Conservation (phyloP, 2,329 filamentous ascomycete genomes). For the Fusarium piperis region DNA sequence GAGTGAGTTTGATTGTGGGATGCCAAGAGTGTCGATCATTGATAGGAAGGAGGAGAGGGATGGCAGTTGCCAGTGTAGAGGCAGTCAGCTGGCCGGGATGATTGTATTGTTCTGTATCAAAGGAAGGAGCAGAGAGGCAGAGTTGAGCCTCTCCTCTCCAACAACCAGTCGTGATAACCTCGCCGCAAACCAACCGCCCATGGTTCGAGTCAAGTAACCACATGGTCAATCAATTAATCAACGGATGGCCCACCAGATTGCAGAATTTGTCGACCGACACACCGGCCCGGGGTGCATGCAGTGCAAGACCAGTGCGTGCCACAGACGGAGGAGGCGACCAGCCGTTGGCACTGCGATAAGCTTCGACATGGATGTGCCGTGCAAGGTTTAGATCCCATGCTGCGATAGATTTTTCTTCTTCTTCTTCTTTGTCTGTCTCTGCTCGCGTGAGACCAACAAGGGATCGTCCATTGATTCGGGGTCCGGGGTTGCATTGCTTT, state of each 20-base stretch:
- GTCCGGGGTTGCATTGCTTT: neutral
- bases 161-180: neutral
- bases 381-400: neutral
- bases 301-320: neutral
- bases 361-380: neutral
- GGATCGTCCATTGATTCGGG: slow-evolving; percentile 1
- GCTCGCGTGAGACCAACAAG: slow-evolving; percentile 5
- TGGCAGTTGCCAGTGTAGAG: neutral
- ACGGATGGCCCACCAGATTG: neutral
- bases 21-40: neutral
- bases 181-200: neutral
- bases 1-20: neutral
- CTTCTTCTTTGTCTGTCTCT: neutral
- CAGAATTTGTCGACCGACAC: neutral
- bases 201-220: neutral
- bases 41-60: neutral
- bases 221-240: neutral
- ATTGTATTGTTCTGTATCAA: neutral
- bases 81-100: neutral
- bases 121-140: neutral
- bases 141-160: neutral
- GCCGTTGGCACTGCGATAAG: neutral
- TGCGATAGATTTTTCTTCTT: neutral
- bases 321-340: neutral
- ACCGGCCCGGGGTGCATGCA: neutral